Percentiles rank a stretch among this genome's conserved stretches.
These are phyloP conservation scores for Taiwanofungus camphoratus DNA, from an alignment of 1,284 basidiomycete species.

Conservation along the genomic window DNA sequence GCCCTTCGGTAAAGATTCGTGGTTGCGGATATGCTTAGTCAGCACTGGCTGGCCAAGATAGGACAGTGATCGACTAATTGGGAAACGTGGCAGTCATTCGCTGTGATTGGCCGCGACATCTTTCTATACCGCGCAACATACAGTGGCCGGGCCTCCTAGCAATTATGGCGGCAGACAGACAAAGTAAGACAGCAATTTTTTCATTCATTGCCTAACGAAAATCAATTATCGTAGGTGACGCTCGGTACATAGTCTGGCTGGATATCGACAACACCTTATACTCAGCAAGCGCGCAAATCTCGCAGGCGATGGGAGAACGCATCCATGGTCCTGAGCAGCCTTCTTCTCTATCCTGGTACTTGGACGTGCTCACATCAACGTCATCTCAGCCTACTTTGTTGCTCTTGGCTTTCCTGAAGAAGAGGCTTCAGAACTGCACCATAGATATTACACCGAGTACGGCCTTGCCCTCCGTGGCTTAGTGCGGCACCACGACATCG, in stretches of 20 bases:
- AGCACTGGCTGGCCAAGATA: constrained; percentile 2
- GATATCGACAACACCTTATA: constrained; percentile 89
- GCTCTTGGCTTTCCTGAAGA: constrained; percentile 61
- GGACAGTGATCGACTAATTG: constrained; percentile 3
- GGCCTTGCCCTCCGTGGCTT: constrained; percentile 85
- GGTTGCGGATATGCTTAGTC: constrained; percentile 8
- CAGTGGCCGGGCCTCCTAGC: not conserved
- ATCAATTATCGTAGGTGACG: constrained; percentile 37
- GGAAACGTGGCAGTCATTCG: too few species aligned
- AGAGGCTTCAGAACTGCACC: constrained; percentile 70
- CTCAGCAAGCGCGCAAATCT: constrained; percentile 69
- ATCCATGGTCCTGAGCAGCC: constrained; percentile 56
- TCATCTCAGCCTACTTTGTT: constrained; percentile 64
- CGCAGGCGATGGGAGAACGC: constrained; percentile 73
- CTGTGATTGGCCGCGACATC: not conserved
- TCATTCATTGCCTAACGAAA: too few species aligned
- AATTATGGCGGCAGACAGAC: too few species aligned
- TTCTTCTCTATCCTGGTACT: not conserved
- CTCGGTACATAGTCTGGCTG: constrained; percentile 65
- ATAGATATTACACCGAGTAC: constrained; percentile 73
- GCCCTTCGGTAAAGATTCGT: constrained; percentile 9
- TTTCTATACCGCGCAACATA: not conserved
- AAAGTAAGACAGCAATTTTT: too few species aligned
- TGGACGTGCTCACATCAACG: not conserved
- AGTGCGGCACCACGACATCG: constrained; percentile 72